These are phyloP conservation scores for Fusarium sp. DNA, from an alignment of 2,329 filamentous ascomycete species.

Conservation along the genomic window DNA sequence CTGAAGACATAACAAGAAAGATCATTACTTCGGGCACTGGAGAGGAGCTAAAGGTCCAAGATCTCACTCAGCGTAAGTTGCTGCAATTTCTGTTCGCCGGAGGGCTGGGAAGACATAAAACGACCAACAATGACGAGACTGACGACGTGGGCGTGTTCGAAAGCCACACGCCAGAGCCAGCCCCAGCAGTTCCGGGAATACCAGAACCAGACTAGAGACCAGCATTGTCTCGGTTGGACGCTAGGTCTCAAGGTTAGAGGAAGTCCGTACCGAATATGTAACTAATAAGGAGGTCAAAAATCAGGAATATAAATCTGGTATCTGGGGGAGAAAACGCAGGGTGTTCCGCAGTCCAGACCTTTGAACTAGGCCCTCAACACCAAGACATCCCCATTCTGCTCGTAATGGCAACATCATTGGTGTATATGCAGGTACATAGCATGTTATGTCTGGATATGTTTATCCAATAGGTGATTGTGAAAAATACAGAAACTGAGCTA, in stretches of 20 bases:
- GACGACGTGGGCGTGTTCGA: slow-evolving; percentile 88
- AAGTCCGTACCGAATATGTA: no score
- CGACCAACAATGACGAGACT: slow-evolving; percentile 64
- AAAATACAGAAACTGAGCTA: not conserved
- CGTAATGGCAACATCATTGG: slow-evolving; percentile 8
- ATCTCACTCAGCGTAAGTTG: slow-evolving; percentile 76
- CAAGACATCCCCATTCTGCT: not conserved
- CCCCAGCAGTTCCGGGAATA: not conserved
- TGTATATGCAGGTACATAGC: not conserved
- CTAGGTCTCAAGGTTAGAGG: not conserved
- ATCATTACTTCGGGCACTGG: slow-evolving; percentile 86
- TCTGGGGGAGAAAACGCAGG: not conserved
- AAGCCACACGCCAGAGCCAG: slow-evolving; percentile 57
- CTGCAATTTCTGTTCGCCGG: not conserved
- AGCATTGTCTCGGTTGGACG: not conserved
- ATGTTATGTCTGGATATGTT: not conserved
- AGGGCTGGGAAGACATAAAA: no score
- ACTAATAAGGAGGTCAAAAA: not conserved
- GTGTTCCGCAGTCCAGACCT: not conserved
- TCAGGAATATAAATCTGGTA: not conserved
- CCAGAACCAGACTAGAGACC: slow-evolving; percentile 8
- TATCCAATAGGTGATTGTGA: not conserved
- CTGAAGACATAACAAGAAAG: slow-evolving; percentile 47
- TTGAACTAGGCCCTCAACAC: not conserved
- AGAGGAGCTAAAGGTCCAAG: slow-evolving; percentile 65